A percentile compares a stretch with the other conserved stretches of the same genome.
Evolutionary conservation across 176 grass and related monocot genomes (phyloP).

Genomic region (Zizania latifolia): DNA sequence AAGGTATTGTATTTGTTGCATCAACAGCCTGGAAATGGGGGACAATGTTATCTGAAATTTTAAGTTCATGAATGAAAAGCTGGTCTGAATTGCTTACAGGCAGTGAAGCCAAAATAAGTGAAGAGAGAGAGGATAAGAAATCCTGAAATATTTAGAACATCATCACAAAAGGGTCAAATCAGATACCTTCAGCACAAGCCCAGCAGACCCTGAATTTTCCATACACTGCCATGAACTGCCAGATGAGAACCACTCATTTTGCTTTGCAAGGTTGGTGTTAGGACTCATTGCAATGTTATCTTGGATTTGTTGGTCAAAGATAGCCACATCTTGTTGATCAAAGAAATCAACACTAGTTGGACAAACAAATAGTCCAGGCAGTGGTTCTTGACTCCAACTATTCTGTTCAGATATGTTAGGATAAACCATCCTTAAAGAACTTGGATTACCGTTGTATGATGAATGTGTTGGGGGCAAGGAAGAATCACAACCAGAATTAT

Average conservation of each 20-base stretch:
- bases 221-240: constrained; percentile 21
- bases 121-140: neutral
- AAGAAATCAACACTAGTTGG: constrained; percentile 16
- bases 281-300: constrained; percentile 3
- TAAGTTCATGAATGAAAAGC: neutral
- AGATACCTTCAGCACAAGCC: constrained; percentile 39
- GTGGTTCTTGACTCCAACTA: constrained; percentile 23
- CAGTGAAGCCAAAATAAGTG: constrained; percentile 11
- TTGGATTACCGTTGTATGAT: constrained; percentile 14
- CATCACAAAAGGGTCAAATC: neutral
- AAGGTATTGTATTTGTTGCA: constrained; percentile 1
- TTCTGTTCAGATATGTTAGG: constrained; percentile 32
- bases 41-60: neutral
- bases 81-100: neutral
- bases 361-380: constrained; percentile 32
- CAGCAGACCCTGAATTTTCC: constrained; percentile 18
- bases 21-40: constrained; percentile 40
- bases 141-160: neutral
- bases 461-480: constrained; percentile 17
- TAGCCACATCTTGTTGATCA: constrained; percentile 5
- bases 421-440: constrained; percentile 14
- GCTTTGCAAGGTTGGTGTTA: constrained; percentile 3
- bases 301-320: constrained; percentile 28
- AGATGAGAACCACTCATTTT: constrained; percentile 27
- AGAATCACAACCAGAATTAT: constrained; percentile 13